Evolutionary conservation across 192 early-diverging fungal species (phyloP), one percentile per base, ranked within the genome.

Genomic region (Phlyctochytrium arcticum): DNA sequence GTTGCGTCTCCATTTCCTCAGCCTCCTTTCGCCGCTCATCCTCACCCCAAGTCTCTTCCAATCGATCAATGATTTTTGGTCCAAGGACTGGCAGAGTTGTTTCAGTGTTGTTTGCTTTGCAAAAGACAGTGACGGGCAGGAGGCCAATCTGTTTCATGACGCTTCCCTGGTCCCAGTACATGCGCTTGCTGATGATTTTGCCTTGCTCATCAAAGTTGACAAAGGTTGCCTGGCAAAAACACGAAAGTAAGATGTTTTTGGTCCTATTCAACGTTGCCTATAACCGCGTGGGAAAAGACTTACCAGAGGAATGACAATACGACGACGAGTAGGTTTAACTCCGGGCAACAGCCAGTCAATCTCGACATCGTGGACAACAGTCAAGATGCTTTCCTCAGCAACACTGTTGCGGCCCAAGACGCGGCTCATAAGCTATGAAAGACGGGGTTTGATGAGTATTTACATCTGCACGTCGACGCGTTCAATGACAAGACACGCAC

Each of bases 161-260:
- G 6, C 75, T 53, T 3, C 75, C 80, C 62, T 82, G 80, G 73
- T 82, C 80, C 80, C 80, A 82, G 74, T 82, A 75, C 19, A 75
- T 50, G 29, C 67, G 69, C 42, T 70, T 54, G 36, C 63, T 51
- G 8, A 46, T 48, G 39, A 66, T 66, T 46, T 70, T 65, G 23
- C 36, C 63, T 31, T 68, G 36, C 7, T 24, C 51, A 50, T 71
- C 47, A 37, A 82, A 69, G 57, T 30, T 9, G 3, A 49, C 42
- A 23, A 60, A 72, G 21, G 39, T 65, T 6, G 64, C 27, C 54
- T 76, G 30, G 60, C 64, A 12, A 53, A 23, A 26, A 27, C 15
- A 12, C 21, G 21, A 12, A 2, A n/a, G 42, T 1, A 44, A 2
- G 29, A 53, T 30, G 15, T 5, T 53, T 21, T 26, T 17, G 24